phyloP scores from a whole-genome alignment of 768 basidiomycete genomes.

The Tylopilus rubrobrunneus region DNA sequence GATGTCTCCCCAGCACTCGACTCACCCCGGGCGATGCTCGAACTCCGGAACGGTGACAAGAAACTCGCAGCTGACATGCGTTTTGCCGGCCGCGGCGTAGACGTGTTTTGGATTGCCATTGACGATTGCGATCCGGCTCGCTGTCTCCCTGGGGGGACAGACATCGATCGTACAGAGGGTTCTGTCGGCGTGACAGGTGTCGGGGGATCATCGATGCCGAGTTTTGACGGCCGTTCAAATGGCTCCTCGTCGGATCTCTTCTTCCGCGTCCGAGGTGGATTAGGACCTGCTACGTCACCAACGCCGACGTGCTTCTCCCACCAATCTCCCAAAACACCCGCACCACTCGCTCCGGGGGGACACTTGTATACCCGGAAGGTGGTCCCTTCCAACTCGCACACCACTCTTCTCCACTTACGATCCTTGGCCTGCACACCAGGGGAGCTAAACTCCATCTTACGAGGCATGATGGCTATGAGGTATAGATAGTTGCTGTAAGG shows the following conservation, averaged over 20 bases:
- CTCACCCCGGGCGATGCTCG: slow-evolving; percentile 8
- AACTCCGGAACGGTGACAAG: slow-evolving; percentile 25
- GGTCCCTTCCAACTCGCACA: slow-evolving; percentile 94
- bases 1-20: slow-evolving; percentile 9
- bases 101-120: slow-evolving; percentile 11
- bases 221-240: slow-evolving; percentile 24
- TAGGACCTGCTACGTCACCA: slow-evolving; percentile 47
- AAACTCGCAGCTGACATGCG: slow-evolving; percentile 28
- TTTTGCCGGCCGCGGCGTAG: slow-evolving; percentile 18
- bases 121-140: slow-evolving; percentile 27
- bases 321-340: slow-evolving; percentile 63
- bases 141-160: slow-evolving; percentile 7
- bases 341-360: slow-evolving; percentile 39
- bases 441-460: slow-evolving; percentile 88
- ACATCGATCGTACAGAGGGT: slow-evolving; percentile 2
- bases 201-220: slow-evolving; percentile 14
- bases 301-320: slow-evolving; percentile 77
- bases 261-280: slow-evolving; percentile 24
- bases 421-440: slow-evolving; percentile 88
- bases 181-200: background rate
- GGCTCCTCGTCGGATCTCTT: slow-evolving; percentile 21
- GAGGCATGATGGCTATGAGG: slow-evolving; percentile 75
- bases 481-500: slow-evolving; percentile 78
- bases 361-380: slow-evolving; percentile 71
- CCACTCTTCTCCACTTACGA: slow-evolving; percentile 84